A percentile compares a stretch with the other conserved stretches of the same genome.
phyloP scores from a whole-genome alignment of 139 green algal genomes.

The Closterium sp. region DNA sequence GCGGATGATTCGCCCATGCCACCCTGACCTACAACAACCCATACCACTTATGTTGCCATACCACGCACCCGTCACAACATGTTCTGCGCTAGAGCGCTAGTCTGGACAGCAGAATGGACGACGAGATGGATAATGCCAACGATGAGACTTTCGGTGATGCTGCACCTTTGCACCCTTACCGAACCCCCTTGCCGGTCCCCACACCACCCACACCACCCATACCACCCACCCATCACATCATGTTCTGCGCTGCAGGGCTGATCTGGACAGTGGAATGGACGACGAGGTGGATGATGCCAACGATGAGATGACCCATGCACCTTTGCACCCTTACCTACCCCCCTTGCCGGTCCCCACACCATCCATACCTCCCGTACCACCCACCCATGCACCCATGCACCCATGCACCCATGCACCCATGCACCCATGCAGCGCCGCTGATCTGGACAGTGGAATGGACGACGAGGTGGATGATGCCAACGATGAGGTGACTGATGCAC shows the following conservation, averaged over 20 bases:
- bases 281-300: background rate
- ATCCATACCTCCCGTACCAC: no score
- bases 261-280: no score
- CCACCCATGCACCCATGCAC: no score
- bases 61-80: no score
- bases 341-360: no score
- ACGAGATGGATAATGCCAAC: background rate
- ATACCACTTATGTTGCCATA: no score
- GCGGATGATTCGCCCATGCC: background rate
- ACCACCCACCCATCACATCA: no score
- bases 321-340: background rate
- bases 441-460: background rate
- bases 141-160: background rate
- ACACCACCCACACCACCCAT: no score
- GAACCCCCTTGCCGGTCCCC: background rate
- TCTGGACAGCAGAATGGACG: background rate
- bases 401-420: background rate
- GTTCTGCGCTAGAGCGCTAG: no score
- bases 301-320: background rate
- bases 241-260: no score
- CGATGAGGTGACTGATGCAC: background rate
- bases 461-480: background rate
- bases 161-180: background rate
- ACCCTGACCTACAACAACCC: no score
- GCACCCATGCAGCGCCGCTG: background rate